A percentile compares a stretch with the other conserved stretches of the same genome.
Conservation (phyloP, 1,284 basidiomycete genomes). For the Malassezia furfur region DNA sequence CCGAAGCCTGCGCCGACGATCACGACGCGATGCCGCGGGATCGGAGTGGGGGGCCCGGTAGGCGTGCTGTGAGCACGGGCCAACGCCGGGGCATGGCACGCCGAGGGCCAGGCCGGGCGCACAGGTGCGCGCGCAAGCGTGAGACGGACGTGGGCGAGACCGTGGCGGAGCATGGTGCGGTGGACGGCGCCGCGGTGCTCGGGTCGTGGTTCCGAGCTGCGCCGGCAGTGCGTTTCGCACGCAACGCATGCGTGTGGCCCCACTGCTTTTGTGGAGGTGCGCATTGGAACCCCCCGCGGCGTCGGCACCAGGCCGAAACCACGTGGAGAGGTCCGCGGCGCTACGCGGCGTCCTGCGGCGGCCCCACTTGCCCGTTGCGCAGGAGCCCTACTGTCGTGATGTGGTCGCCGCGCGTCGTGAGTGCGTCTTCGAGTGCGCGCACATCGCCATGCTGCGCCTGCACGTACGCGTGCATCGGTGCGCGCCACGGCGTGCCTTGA, state of each 20-base stretch:
- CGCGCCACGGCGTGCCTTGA: conserved; percentile 4
- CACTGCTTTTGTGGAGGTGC: not conserved
- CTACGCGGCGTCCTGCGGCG: not conserved
- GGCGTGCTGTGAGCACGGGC: too few species aligned
- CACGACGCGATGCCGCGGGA: not conserved
- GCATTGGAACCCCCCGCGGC: not conserved
- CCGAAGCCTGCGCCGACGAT: conserved; percentile 5
- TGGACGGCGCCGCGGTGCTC: too few species aligned
- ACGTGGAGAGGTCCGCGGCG: not conserved
- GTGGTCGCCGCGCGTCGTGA: conserved; percentile 7
- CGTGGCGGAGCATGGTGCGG: too few species aligned
- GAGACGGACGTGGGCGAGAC: too few species aligned
- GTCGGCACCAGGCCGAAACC: not conserved
- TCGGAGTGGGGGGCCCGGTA: too few species aligned
- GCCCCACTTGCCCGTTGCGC: not conserved
- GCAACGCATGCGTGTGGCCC: not conserved
- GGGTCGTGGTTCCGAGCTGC: too few species aligned
- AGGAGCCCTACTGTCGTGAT: conserved; percentile 1
- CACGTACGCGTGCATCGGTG: not conserved
- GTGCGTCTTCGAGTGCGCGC: not conserved
- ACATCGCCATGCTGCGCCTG: not conserved
- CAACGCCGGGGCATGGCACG: too few species aligned
- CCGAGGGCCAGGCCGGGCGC: too few species aligned
- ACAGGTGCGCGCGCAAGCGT: too few species aligned
- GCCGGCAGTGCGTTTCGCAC: too few species aligned